Percentiles rank a stretch among this genome's conserved stretches.
These are phyloP conservation scores for Schoenoplectus triqueter DNA, from an alignment of 202 grass and related monocot species.

Conservation along the genomic window DNA sequence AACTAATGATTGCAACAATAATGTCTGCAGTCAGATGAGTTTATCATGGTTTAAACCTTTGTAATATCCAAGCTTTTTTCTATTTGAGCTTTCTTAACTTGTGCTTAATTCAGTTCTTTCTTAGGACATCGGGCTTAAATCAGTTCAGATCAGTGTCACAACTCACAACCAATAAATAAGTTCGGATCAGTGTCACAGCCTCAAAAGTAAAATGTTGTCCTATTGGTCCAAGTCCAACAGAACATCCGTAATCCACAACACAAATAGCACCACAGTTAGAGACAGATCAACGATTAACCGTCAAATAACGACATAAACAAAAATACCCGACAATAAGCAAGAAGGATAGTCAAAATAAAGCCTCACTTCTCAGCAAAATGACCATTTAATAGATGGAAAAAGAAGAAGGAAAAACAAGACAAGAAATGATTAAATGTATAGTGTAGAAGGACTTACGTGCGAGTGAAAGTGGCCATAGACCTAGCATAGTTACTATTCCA, in stretches of 20 bases:
- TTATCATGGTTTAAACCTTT: not conserved
- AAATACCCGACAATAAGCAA: conserved; percentile 8
- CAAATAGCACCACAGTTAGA: not conserved
- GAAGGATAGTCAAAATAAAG: not conserved
- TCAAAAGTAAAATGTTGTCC: not conserved
- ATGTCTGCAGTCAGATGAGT: not conserved
- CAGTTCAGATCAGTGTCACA: not conserved
- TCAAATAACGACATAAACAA: not conserved
- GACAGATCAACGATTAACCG: not conserved
- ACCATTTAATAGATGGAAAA: not conserved
- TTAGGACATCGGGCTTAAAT: not conserved
- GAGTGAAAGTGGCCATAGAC: conserved; percentile 96
- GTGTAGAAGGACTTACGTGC: conserved; percentile 60
- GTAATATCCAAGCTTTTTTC: not conserved
- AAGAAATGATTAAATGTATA: conserved; percentile 19
- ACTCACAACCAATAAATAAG: not conserved
- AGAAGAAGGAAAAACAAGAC: not conserved
- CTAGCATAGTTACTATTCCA: conserved; percentile 54
- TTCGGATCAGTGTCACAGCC: not conserved
- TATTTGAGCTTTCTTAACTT: not conserved
- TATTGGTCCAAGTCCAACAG: not conserved
- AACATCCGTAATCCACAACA: not conserved
- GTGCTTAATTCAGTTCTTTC: too few relatives aligned
- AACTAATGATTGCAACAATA: not conserved
- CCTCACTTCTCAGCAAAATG: not conserved